Evolutionary conservation across 2,329 filamentous ascomycete genomes (phyloP).

Genomic region (Phyllosticta paracitricarpa): DNA sequence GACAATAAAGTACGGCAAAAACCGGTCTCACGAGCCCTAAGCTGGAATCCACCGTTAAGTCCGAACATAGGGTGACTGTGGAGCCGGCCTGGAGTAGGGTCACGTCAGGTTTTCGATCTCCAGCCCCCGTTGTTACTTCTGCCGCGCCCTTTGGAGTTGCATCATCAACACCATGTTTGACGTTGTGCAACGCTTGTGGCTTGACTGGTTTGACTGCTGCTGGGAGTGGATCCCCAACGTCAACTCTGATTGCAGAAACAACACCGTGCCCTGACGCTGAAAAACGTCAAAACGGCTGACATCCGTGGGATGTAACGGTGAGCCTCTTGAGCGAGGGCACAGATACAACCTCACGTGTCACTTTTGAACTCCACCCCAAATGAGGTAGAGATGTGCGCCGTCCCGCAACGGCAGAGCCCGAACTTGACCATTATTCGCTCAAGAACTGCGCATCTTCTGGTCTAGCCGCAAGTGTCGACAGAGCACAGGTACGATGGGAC

Average conservation of each 20-base stretch:
- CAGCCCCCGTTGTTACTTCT: neutral
- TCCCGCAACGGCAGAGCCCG: conserved; percentile 9
- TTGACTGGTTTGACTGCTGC: neutral
- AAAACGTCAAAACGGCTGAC: conserved; percentile 8
- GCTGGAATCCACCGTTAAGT: conserved; percentile 1
- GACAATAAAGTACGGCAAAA: conserved; percentile 7
- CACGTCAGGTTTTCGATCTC: neutral
- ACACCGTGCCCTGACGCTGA: conserved; percentile 2
- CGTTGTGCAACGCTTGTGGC: neutral
- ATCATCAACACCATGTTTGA: neutral
- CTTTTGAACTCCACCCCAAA: neutral
- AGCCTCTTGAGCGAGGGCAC: conserved; percentile 3
- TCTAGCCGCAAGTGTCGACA: neutral
- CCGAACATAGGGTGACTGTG: conserved; percentile 1
- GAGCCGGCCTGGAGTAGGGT: neutral
- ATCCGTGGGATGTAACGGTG: conserved; percentile 7
- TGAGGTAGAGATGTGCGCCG: conserved; percentile 6
- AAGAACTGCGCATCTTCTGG: conserved; percentile 6
- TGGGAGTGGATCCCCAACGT: neutral
- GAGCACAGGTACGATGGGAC: neutral
- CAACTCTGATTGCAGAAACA: neutral
- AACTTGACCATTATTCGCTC: conserved; percentile 4
- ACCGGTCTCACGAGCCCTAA: conserved; percentile 8
- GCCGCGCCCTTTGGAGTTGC: neutral
- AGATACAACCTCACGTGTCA: neutral